phyloP scores from a whole-genome alignment of 2,329 filamentous ascomycete species.

The Ceratocystis variospora region DNA sequence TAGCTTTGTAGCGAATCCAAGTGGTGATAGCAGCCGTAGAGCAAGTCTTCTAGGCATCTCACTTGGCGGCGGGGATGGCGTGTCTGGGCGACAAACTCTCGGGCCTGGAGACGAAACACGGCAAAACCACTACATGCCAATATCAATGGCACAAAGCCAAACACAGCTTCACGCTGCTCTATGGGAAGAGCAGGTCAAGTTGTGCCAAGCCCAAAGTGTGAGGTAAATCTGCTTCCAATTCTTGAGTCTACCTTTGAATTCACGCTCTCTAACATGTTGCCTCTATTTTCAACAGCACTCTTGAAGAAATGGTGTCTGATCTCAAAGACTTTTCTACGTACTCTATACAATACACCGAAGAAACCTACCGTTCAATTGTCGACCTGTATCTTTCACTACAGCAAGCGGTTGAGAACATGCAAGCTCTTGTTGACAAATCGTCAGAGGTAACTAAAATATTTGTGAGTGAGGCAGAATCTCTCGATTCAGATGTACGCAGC shows the following conservation, averaged over 20 bases:
- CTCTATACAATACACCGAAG: slow-evolving; percentile 53
- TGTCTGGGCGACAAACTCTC: slow-evolving; percentile 17
- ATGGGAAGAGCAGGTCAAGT: slow-evolving; percentile 14
- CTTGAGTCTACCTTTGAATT: neutral
- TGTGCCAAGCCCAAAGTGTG: slow-evolving; percentile 12
- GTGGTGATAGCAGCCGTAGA: neutral
- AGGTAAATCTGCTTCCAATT: slow-evolving; percentile 9
- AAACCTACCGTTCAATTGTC: slow-evolving; percentile 59
- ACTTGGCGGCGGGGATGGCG: slow-evolving; percentile 20
- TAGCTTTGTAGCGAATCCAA: neutral
- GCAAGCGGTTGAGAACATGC: slow-evolving; percentile 48
- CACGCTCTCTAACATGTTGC: neutral
- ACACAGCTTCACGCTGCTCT: slow-evolving; percentile 11
- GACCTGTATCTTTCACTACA: slow-evolving; percentile 54
- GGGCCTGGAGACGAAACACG: slow-evolving; percentile 20
- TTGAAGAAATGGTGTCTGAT: slow-evolving; percentile 17
- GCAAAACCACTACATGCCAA: neutral
- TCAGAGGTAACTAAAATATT: slow-evolving; percentile 46
- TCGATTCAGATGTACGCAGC: slow-evolving; percentile 45
- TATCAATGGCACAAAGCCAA: slow-evolving; percentile 7
- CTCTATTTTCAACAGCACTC: slow-evolving; percentile 11
- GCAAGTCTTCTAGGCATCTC: slow-evolving; percentile 2
- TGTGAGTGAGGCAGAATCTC: slow-evolving; percentile 41
- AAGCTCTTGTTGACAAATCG: slow-evolving; percentile 51
- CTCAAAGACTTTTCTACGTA: slow-evolving; percentile 47